Evolutionary conservation across 2,329 filamentous ascomycete genomes (phyloP), one percentile per base, ranked within the genome.

Genomic region (Pseudopyrenochaeta lycopersici): DNA sequence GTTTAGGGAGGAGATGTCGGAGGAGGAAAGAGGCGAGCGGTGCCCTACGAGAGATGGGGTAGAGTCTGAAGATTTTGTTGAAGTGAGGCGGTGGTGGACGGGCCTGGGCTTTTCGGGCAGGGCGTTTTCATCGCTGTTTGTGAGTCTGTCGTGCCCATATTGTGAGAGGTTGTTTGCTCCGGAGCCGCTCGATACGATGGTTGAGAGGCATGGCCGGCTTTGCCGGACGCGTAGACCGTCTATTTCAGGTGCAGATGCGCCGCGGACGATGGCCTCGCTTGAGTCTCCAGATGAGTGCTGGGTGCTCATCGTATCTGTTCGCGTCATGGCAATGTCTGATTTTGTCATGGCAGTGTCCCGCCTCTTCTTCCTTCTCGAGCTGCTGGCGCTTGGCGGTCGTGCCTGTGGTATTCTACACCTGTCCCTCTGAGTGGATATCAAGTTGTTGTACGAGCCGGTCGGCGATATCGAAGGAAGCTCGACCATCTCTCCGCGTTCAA

Each of bases 1-100:
- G 45, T 72, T 75, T 12, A 78, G 68, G 1, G 75, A 76, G n/a
- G 68, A 69, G 3, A 68, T 52, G 58, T 79, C 77, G 0, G 74
- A 71, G 7, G 73, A 64, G 33, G 62, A 53, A n/a, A 77, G 62
- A 2, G 71, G 70, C 0, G 54, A 27, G 42, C 68, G 70, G 18
- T 56, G 66, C 32, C 61, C 61, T 44, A 57, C 55, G 21, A 58
- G 38, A 36, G 63, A 68, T 2, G 65, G 66, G 10, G 54, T 54
- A 3, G 66, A 68, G 32, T 71, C 64, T 23, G 68, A 64, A 12
- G 64, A 67, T 17, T 60, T 56, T 4, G 62, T 58, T 0, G 70
- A 64, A 2, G 62, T 47, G 40, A 57, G 60, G 35, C 58, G 57
- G 38, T 60, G 56, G 40, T 61, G 48, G 14, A 46, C 51, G 10